phyloP scores from a whole-genome alignment of 208 protist species.

The Herpetomonas samuelpessoai region DNA sequence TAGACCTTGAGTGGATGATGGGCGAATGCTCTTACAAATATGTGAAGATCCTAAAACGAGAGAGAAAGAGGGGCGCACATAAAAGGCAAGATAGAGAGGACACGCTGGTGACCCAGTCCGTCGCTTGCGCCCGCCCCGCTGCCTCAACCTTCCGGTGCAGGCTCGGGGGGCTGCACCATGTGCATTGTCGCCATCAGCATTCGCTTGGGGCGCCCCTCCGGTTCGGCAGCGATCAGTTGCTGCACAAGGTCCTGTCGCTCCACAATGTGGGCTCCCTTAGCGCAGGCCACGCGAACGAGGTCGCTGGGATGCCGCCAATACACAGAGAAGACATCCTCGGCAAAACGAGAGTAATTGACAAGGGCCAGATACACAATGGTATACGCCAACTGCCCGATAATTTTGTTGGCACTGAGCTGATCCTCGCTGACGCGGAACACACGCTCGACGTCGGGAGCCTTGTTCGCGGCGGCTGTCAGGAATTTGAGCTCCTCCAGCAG shows the following conservation, averaged over 20 bases:
- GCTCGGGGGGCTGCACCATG: slow-evolving; percentile 5
- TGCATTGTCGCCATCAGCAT: slow-evolving; percentile 69
- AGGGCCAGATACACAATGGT: slow-evolving; percentile 88
- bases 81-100: too few relatives aligned
- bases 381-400: slow-evolving; percentile 87
- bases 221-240: slow-evolving; percentile 59
- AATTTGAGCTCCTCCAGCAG: slow-evolving; percentile 84
- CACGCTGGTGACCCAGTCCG: too few relatives aligned
- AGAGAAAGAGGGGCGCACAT: too few relatives aligned
- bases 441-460: slow-evolving; percentile 74
- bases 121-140: too few relatives aligned
- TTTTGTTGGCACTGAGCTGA: slow-evolving; percentile 77
- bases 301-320: slow-evolving; percentile 77
- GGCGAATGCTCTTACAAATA: too few relatives aligned
- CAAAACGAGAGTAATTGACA: slow-evolving; percentile 66
- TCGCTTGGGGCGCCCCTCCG: slow-evolving; percentile 66
- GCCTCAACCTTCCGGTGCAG: not conserved
- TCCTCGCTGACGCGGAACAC: slow-evolving; percentile 81
- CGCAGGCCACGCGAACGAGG: slow-evolving; percentile 82
- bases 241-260: slow-evolving; percentile 70
- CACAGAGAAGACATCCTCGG: slow-evolving; percentile 76
- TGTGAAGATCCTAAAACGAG: too few relatives aligned
- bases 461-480: slow-evolving; percentile 57
- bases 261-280: slow-evolving; percentile 79
- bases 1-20: too few relatives aligned